These are phyloP conservation scores for Tolypocladium cylindrosporum DNA, from an alignment of 2,329 filamentous ascomycete species.

Conservation along the genomic window DNA sequence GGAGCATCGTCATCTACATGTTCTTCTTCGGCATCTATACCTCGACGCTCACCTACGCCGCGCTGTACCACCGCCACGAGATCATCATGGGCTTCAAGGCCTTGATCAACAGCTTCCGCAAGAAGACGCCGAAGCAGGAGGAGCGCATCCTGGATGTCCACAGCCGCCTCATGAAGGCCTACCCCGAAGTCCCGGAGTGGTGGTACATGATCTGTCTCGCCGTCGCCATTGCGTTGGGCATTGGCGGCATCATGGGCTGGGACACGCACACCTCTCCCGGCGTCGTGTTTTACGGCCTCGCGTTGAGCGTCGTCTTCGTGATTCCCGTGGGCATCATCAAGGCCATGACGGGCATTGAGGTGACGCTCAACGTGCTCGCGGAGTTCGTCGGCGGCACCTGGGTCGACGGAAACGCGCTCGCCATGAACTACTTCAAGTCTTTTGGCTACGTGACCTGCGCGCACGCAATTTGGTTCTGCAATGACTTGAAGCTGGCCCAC, in stretches of 20 bases:
- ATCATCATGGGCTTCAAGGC: slow-evolving; percentile 38
- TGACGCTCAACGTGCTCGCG: slow-evolving; percentile 41
- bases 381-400: slow-evolving; percentile 43
- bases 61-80: slow-evolving; percentile 42
- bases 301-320: slow-evolving; percentile 38
- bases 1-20: slow-evolving; percentile 40
- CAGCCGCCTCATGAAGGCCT: slow-evolving; percentile 36
- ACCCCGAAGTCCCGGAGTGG: slow-evolving; percentile 42
- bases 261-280: slow-evolving; percentile 40
- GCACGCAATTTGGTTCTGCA: slow-evolving; percentile 40
- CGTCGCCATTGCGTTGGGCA: slow-evolving; percentile 32
- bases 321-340: slow-evolving; percentile 42
- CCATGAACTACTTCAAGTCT: slow-evolving; percentile 46
- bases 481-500: slow-evolving; percentile 38
- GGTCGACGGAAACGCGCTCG: slow-evolving; percentile 38
- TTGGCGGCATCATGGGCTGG: slow-evolving; percentile 36
- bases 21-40: slow-evolving; percentile 47
- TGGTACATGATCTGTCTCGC: slow-evolving; percentile 38
- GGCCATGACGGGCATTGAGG: slow-evolving; percentile 42
- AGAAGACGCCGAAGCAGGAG: slow-evolving; percentile 21
- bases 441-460: slow-evolving; percentile 40
- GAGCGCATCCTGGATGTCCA: slow-evolving; percentile 34
- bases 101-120: slow-evolving; percentile 33
- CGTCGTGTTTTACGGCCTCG: slow-evolving; percentile 41
- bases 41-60: slow-evolving; percentile 38